These are phyloP conservation scores for Amylostereum areolatum DNA, from an alignment of 1,284 basidiomycete species.

Conservation along the genomic window DNA sequence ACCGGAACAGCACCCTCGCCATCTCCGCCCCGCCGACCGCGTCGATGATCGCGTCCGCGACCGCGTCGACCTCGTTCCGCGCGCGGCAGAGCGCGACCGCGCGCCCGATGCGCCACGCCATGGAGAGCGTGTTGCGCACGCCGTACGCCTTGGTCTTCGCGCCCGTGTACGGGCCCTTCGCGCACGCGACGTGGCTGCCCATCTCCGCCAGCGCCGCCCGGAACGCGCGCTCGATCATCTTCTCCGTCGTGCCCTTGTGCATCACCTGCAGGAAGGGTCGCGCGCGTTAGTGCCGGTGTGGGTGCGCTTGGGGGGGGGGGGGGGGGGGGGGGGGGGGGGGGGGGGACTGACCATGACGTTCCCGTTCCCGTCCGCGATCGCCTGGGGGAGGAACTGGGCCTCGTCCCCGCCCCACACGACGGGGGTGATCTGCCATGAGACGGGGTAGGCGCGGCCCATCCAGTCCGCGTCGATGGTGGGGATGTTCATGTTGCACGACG, in stretches of 20 bases:
- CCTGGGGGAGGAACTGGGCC: slow-evolving; percentile 5
- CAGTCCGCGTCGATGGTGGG: slow-evolving; percentile 27
- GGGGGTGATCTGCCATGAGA: slow-evolving; percentile 7
- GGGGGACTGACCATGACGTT: slow-evolving; percentile 1
- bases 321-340: too few species aligned
- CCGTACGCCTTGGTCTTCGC: neutral
- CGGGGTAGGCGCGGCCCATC: slow-evolving; percentile 20
- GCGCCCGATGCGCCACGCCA: slow-evolving; percentile 10
- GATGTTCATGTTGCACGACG: slow-evolving; percentile 18
- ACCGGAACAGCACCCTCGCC: slow-evolving; percentile 7
- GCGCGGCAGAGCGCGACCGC: slow-evolving; percentile 6
- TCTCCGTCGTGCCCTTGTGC: slow-evolving; percentile 4
- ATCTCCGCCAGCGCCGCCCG: slow-evolving; percentile 9
- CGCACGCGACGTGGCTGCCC: slow-evolving; percentile 6
- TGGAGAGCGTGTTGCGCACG: slow-evolving; percentile 8
- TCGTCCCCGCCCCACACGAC: slow-evolving; percentile 2
- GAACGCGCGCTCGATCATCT: slow-evolving; percentile 9
- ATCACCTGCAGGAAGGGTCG: neutral
- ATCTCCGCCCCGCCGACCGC: slow-evolving; percentile 6
- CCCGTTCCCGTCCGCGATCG: slow-evolving; percentile 7
- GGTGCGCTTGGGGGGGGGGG: too few species aligned
- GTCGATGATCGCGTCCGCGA: slow-evolving; percentile 8
- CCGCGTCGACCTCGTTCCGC: slow-evolving; percentile 4
- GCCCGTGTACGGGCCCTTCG: slow-evolving; percentile 3
- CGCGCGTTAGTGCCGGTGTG: too few species aligned